Evolutionary conservation across 805 yeast genomes (phyloP).

Genomic region (Sugiyamaella americana): DNA sequence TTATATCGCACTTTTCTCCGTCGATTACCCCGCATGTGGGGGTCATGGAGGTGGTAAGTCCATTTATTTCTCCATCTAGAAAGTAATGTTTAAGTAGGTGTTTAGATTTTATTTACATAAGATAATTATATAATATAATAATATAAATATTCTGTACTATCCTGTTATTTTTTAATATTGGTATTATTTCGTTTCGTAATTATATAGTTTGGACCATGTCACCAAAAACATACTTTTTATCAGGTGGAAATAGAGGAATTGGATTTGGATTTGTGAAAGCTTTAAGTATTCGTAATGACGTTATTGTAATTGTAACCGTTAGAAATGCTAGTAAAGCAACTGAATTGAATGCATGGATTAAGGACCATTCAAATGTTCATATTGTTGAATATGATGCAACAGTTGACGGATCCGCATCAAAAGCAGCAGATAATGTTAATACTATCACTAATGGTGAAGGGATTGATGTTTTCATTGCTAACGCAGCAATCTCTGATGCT

Average conservation of each 20-base stretch:
- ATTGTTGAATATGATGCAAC: conserved; percentile 24
- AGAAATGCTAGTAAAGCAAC: conserved; percentile 16
- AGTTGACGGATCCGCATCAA: conserved; percentile 17
- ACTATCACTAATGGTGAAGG: conserved; percentile 15
- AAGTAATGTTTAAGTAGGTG: too few species aligned
- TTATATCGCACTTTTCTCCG: too few species aligned
- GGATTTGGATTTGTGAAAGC: conserved; percentile 33
- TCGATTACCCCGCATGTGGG: too few species aligned
- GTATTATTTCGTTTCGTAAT: too few species aligned
- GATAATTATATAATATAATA: too few species aligned
- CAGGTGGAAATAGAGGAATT: conserved; percentile 34
- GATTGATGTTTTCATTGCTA: conserved; percentile 27
- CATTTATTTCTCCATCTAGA: too few species aligned
- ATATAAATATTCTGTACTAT: too few species aligned
- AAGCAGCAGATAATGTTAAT: conserved; percentile 16
- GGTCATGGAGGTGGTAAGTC: too few species aligned
- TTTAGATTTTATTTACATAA: too few species aligned
- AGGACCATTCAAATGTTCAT: conserved; percentile 20
- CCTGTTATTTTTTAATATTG: too few species aligned
- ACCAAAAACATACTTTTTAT: conserved; percentile 27
- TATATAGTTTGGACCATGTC: too few species aligned
- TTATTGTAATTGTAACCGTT: conserved; percentile 25
- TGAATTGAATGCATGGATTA: conserved; percentile 14
- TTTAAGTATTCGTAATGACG: conserved; percentile 23
- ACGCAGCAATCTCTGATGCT: conserved; percentile 26